Conservation (phyloP, 768 basidiomycete species). For the Clitopilus hobsonii region DNA sequence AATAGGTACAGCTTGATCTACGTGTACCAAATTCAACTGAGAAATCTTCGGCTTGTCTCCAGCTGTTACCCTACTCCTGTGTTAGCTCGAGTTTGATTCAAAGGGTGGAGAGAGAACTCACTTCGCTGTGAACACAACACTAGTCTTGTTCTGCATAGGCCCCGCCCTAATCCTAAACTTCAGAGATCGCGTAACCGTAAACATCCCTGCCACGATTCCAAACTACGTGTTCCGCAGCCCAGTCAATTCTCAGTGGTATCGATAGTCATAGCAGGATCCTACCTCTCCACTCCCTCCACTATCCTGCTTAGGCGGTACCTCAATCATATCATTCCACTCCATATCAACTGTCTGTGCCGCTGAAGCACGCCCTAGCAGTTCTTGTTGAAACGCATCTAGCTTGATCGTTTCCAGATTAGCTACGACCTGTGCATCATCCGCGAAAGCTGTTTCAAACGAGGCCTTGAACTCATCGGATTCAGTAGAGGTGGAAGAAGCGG, state of each 20-base stretch:
- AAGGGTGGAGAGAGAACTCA: conserved; percentile 14
- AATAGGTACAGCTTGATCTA: neutral
- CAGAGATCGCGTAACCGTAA: conserved; percentile 32
- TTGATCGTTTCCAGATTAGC: conserved; percentile 22
- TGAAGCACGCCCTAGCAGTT: conserved; percentile 14
- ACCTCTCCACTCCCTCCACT: conserved; percentile 5
- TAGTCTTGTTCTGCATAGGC: conserved; percentile 28
- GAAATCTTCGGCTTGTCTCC: neutral
- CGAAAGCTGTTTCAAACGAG: conserved; percentile 24
- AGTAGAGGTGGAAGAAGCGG: conserved; percentile 7
- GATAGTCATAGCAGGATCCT: neutral
- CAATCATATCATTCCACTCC: conserved; percentile 30
- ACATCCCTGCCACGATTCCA: conserved; percentile 32
- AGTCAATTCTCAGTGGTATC: neutral
- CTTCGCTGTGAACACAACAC: conserved; percentile 36
- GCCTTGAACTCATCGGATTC: conserved; percentile 7
- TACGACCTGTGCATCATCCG: conserved; percentile 26
- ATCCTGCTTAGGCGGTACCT: conserved; percentile 17
- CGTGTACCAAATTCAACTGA: neutral
- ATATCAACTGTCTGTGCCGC: conserved; percentile 16
- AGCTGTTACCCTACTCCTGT: neutral
- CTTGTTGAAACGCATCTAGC: conserved; percentile 22
- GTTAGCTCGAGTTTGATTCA: neutral
- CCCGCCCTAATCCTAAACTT: conserved; percentile 35
- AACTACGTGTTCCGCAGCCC: conserved; percentile 14